Conservation (phyloP, 2,329 filamentous ascomycete genomes). For the Sclerotinia trifoliorum region DNA sequence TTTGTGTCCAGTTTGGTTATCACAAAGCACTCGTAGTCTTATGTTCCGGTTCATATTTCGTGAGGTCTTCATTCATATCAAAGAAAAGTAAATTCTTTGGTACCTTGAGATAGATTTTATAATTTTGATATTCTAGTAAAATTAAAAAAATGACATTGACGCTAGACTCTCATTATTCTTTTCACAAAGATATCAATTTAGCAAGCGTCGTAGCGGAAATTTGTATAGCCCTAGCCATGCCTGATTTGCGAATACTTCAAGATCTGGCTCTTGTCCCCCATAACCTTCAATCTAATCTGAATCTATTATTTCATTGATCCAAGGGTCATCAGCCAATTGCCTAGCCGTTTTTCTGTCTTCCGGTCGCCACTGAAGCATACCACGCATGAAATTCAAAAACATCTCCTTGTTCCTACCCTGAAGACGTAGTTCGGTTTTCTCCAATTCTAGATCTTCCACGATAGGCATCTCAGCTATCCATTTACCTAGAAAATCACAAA, state of each 20-base stretch:
- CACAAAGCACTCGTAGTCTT: no score
- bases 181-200: no score
- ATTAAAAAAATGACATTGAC: no score
- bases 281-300: not conserved
- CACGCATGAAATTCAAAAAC: constrained; percentile 39
- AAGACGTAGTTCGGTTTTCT: constrained; percentile 28
- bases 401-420: constrained; percentile 37
- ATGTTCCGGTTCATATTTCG: no score
- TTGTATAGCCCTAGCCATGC: not conserved
- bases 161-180: no score
- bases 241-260: not conserved
- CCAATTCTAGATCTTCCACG: constrained; percentile 12
- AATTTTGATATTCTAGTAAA: no score
- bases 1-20: no score
- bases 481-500: not conserved
- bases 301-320: constrained; percentile 27
- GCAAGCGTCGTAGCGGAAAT: no score
- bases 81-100: no score
- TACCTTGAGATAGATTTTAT: no score
- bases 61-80: no score
- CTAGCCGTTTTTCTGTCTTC: constrained; percentile 39
- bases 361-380: constrained; percentile 41
- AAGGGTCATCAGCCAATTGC: constrained; percentile 39
- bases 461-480: constrained; percentile 6
- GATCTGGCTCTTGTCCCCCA: not conserved